Evolutionary conservation across 768 basidiomycete species (phyloP), one percentile per base, ranked within the genome.

Genomic region (Clathrus columnatus): DNA sequence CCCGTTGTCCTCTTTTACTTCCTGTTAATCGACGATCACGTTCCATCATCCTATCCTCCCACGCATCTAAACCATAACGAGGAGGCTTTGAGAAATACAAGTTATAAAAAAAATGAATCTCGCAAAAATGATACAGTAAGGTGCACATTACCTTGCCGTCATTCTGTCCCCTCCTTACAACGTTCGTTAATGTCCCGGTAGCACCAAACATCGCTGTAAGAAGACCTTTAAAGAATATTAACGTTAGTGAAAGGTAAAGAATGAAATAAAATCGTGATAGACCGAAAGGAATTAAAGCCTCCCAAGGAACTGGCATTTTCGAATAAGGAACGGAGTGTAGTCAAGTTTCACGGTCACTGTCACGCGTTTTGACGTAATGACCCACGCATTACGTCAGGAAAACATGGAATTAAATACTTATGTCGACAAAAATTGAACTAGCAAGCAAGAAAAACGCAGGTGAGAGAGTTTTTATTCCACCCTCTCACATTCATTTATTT

Each of bases 201-300:
- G 84, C 84, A 59, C 84, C 92, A 69, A 95, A 97, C 85, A 92
- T 85, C 53, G 76, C 76, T 56, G 90, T 90, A 58, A 95, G 64
- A 56, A 95, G 82, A 71, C 83, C 91, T 94, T 57, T 29, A 48
- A 27, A 42, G 16, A 52, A 44, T 57, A 16, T n/a, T 28, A 47
- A 30, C 11, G 16, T 7, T 30, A 29, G 27, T 6, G 14, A 48
- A 10, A 29, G 21, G 30, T 44, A 63, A 58, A n/a, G 57, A 59
- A 61, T 11, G 45, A n/a, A 36, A 7, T 10, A 36, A 50, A 32
- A 18, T 21, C 3, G 45, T 49, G 50, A 49, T 59, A 57, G 59
- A 93, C 94, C 94, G 65, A 94, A 93, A 47, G 94, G 94, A 75
- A 98, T 89, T 63, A 97, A 80, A 50, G 94, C 92, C 75, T 98